phyloP scores from a whole-genome alignment of 257 asterid genomes.

The Verbascum thapsus region DNA sequence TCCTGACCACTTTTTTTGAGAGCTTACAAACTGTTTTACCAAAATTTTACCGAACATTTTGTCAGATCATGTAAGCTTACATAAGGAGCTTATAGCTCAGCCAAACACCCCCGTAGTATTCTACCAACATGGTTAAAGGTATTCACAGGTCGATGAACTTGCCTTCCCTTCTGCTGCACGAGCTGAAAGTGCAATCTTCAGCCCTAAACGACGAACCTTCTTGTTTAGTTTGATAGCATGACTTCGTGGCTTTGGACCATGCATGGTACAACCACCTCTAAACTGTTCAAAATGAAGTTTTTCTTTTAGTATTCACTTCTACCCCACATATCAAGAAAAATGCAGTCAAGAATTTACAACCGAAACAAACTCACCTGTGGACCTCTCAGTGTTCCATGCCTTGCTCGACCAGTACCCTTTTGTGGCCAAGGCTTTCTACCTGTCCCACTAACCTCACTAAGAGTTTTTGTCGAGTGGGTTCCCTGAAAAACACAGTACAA shows the following conservation, averaged over 20 bases:
- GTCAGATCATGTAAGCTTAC: too few species aligned
- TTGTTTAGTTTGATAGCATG: conserved; percentile 90
- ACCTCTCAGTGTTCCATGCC: conserved; percentile 85
- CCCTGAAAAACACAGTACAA: conserved; percentile 54
- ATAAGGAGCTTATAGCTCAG: too few species aligned
- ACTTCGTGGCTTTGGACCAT: conserved; percentile 97
- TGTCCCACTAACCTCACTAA: conserved; percentile 95
- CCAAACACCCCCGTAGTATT: too few species aligned
- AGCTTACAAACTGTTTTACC: too few species aligned
- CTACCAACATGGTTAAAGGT: too few species aligned
- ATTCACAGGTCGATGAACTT: conserved; percentile 33
- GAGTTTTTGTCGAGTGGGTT: conserved; percentile 92
- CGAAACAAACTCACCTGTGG: conserved; percentile 63
- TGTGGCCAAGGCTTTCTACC: conserved; percentile 91
- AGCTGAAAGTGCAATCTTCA: conserved; percentile 89
- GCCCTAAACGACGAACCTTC: conserved; percentile 88
- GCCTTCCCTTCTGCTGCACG: conserved; percentile 99
- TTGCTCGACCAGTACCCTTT: conserved; percentile 96
- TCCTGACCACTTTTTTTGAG: too few species aligned
- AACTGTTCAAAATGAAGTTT: conserved; percentile 49
- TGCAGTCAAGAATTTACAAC: conserved; percentile 13
- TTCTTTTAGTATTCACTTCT: conserved; percentile 2
- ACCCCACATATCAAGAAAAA: conserved; percentile 1
- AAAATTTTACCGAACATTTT: too few species aligned
- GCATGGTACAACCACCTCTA: conserved; percentile 87